These are phyloP conservation scores for Fusarium lyarnte DNA, from an alignment of 2,329 filamentous ascomycete species.

Conservation along the genomic window DNA sequence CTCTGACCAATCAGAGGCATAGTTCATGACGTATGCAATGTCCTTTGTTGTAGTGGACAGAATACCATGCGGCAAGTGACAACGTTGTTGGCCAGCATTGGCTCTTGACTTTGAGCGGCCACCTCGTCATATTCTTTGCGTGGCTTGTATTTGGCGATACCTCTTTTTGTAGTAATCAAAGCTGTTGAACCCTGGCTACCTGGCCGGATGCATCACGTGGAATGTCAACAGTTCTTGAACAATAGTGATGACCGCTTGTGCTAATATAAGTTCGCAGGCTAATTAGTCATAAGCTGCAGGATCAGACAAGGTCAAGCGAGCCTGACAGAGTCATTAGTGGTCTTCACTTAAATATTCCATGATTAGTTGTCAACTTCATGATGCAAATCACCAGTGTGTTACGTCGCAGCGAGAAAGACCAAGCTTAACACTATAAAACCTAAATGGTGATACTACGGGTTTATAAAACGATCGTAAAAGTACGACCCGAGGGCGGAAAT, in stretches of 20 bases:
- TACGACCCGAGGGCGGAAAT: conserved; percentile 11
- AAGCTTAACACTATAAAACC: conserved; percentile 15
- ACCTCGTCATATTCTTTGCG: background rate
- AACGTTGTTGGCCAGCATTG: background rate
- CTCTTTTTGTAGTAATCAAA: background rate
- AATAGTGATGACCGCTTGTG: background rate
- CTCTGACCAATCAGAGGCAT: conserved; percentile 21
- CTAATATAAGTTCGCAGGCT: background rate
- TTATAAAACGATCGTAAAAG: background rate
- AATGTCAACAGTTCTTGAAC: background rate
- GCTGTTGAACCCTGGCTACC: background rate
- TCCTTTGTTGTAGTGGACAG: background rate
- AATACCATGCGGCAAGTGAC: background rate
- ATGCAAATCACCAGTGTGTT: background rate
- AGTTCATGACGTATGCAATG: conserved; percentile 20
- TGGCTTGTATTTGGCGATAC: background rate
- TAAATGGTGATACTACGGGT: conserved; percentile 23
- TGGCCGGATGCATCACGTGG: background rate
- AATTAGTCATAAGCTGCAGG: background rate
- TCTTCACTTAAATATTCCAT: background rate
- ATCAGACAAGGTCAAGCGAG: background rate
- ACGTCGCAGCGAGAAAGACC: background rate
- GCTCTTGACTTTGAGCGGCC: background rate
- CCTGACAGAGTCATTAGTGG: conserved; percentile 1
- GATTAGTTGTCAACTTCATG: background rate